A percentile compares a stretch with the other conserved stretches of the same genome.
Evolutionary conservation across 208 protist species (phyloP).

Genomic region (Leishmania major): DNA sequence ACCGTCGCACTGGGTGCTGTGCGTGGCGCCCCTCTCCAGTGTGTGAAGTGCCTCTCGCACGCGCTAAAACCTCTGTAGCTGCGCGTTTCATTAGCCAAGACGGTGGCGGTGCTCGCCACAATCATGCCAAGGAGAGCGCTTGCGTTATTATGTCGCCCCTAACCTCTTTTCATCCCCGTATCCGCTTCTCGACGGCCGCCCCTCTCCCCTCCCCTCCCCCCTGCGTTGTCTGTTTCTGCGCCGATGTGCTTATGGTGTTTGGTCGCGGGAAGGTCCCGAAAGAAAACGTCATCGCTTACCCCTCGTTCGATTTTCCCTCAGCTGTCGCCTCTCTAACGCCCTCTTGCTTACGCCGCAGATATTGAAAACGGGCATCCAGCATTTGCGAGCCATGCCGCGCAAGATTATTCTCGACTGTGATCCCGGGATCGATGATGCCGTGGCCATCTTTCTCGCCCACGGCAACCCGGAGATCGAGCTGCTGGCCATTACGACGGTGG

Average conservation of each 20-base stretch:
- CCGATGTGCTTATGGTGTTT: not conserved
- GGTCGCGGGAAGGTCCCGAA: not conserved
- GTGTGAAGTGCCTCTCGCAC: too few relatives aligned
- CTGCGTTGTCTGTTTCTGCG: not conserved
- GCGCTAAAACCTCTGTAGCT: not conserved
- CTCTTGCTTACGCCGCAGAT: not conserved
- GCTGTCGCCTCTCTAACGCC: not conserved
- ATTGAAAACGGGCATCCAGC: not conserved
- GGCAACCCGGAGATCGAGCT: slow-evolving; percentile 69
- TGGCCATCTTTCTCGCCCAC: slow-evolving; percentile 76
- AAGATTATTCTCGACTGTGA: slow-evolving; percentile 89
- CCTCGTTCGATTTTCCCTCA: not conserved
- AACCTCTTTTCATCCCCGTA: not conserved
- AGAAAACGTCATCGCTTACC: not conserved
- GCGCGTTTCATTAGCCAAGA: not conserved
- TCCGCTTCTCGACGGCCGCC: not conserved
- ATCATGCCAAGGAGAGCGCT: not conserved
- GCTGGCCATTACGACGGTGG: slow-evolving; percentile 79
- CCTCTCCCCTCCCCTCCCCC: too few relatives aligned
- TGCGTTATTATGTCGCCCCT: not conserved
- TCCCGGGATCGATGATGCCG: slow-evolving; percentile 83
- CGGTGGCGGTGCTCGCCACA: not conserved
- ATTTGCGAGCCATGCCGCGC: slow-evolving; percentile 31
- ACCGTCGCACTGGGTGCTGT: not conserved
- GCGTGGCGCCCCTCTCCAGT: not conserved